Evolutionary conservation across 352 stramenopile species (phyloP), one percentile per base, ranked within the genome.

Genomic region (Globisporangium carolinianum): DNA sequence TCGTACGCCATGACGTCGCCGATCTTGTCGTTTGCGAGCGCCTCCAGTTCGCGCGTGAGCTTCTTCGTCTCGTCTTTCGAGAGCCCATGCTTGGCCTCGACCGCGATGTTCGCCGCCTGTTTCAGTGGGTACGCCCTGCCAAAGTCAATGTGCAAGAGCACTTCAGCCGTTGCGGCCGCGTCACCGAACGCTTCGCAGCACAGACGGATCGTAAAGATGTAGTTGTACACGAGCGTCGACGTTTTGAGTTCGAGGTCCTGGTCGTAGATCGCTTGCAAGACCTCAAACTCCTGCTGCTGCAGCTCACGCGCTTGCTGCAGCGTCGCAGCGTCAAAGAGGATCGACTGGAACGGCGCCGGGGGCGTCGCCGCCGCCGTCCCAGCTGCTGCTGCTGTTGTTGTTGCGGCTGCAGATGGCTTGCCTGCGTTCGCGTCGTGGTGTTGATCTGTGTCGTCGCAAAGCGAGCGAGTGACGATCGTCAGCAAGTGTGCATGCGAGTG

Each of bases 161-260:
- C 73, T 55, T 88, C 74, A n/a, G 76, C 81, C 10, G 70, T 81
- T 6, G 66, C 66, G n/a, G 65, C 72, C 1, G 63, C 65, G 11
- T 18, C 57, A 3, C 54, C 59, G 15, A 73, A 56, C 5, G 65
- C 62, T 54, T 93, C 81, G 55, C 75, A 89, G 24, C 64, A 60
- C 58, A 95, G 53, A n/a, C 71, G 72, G 49, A 95, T 89, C 50
- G 79, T 75, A 60, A 95, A 95, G 56, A 93, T 89, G 69, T 91
- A 71, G 51, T 72, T 79, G 63, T 91, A 93, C 55, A 93, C 60
- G n/a, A 76, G 81, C 56, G 82, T 92, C 15, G 83, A 75, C 54
- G 79, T 85, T 53, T 94, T 77, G 35, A 80, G 62, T 11, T 72
- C 67, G 8, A 91, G 65, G 47, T 95, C 86, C 7, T 61, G 68